Percentiles rank a stretch among this genome's conserved stretches.
These are phyloP conservation scores for Pleurotus platypus DNA, from an alignment of 768 basidiomycete species.

Conservation along the genomic window DNA sequence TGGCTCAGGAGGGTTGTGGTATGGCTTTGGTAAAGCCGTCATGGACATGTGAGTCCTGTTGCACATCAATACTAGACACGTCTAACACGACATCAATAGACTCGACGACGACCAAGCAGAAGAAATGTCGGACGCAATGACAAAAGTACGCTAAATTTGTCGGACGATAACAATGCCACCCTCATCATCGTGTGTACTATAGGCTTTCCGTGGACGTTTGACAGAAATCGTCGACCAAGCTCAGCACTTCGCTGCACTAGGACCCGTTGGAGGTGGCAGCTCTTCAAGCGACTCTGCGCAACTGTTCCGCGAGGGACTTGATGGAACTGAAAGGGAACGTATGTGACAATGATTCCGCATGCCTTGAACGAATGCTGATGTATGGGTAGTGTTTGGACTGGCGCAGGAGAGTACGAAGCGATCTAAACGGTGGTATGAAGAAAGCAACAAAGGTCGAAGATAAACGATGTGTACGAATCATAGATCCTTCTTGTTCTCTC, in stretches of 20 bases:
- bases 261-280: slow-evolving; percentile 52
- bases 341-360: slow-evolving; percentile 25
- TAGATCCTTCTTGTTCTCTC: slow-evolving; percentile 26
- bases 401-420: slow-evolving; percentile 79
- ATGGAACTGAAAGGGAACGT: slow-evolving; percentile 91
- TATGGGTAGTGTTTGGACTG: slow-evolving; percentile 67
- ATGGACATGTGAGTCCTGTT: slow-evolving; percentile 62
- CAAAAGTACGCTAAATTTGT: slow-evolving; percentile 40
- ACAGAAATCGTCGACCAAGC: slow-evolving; percentile 84
- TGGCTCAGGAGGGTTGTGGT: slow-evolving; percentile 88
- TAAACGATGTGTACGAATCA: slow-evolving; percentile 26
- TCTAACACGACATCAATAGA: slow-evolving; percentile 32
- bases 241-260: slow-evolving; percentile 79
- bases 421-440: slow-evolving; percentile 85
- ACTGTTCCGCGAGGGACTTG: slow-evolving; percentile 85
- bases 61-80: no score
- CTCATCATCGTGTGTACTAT: neutral
- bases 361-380: slow-evolving; percentile 7
- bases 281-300: slow-evolving; percentile 58
- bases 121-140: slow-evolving; percentile 69
- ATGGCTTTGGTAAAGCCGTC: slow-evolving; percentile 84
- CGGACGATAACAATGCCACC: neutral
- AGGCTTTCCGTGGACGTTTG: slow-evolving; percentile 78
- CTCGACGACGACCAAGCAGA: slow-evolving; percentile 72
- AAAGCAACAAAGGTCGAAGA: slow-evolving; percentile 50